phyloP scores from a whole-genome alignment of 169 alveolate genomes.

The Neospora caninum region DNA sequence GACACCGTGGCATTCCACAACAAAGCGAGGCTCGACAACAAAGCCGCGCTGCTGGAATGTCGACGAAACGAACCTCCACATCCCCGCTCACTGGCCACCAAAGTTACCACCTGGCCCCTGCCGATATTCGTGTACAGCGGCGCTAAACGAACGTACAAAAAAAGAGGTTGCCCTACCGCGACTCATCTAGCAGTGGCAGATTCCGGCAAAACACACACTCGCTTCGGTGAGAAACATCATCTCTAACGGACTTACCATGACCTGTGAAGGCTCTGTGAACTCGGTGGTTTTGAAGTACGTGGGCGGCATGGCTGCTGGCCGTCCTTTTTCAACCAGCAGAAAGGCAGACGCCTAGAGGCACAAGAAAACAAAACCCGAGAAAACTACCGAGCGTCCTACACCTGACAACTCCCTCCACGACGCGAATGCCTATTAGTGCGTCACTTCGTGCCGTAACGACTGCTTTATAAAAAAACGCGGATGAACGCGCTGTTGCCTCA shows the following conservation, averaged over 20 bases:
- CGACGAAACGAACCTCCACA: no score
- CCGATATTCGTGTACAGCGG: no score
- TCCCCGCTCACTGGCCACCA: no score
- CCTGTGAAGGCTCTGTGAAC: conserved; percentile 88
- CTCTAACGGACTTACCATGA: not conserved
- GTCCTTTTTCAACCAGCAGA: conserved; percentile 80
- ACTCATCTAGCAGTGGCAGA: no score
- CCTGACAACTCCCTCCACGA: not conserved
- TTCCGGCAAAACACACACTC: no score
- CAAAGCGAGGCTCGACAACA: no score
- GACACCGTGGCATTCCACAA: no score
- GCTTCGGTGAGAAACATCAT: no score
- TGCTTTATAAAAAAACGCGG: not conserved
- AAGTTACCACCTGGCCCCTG: no score
- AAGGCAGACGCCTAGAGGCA: conserved; percentile 80
- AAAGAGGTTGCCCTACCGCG: no score
- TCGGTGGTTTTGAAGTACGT: conserved; percentile 94
- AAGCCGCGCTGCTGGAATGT: no score
- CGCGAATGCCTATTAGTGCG: not conserved
- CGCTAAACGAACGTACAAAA: no score
- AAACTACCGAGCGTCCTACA: not conserved
- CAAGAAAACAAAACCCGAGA: not conserved
- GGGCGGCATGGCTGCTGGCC: conserved; percentile 87
- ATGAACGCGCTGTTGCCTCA: not conserved
- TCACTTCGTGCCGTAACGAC: not conserved